These are phyloP conservation scores for Nyctanthes arbortristis DNA, from an alignment of 257 asterid genomes.

Conservation along the genomic window DNA sequence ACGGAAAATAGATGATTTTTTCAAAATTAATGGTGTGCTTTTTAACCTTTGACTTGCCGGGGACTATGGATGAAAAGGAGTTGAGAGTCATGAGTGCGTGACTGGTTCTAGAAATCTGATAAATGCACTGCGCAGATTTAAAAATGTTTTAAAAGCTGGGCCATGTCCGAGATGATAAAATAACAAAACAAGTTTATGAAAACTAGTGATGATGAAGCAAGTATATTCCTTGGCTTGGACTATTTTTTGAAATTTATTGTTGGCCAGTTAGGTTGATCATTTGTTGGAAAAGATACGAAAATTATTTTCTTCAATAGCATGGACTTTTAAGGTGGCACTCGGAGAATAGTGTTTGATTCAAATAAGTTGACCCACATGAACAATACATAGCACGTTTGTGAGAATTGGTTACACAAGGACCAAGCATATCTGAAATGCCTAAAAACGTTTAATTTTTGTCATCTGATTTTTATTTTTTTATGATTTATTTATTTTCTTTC, in stretches of 20 bases:
- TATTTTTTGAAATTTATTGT: neutral
- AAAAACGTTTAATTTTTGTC: neutral
- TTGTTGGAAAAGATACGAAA: neutral
- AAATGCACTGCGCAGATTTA: neutral
- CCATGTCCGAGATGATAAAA: neutral
- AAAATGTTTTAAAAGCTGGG: neutral
- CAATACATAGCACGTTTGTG: neutral
- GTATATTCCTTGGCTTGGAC: neutral
- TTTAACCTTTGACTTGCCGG: neutral
- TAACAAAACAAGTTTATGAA: neutral
- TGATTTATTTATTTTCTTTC: neutral
- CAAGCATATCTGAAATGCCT: neutral
- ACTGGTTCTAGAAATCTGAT: neutral
- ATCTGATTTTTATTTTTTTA: neutral
- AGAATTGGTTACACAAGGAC: neutral
- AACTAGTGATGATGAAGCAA: neutral
- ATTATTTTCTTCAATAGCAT: neutral
- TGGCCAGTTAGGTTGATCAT: neutral
- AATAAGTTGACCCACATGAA: neutral
- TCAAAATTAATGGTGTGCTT: neutral
- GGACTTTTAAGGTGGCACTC: neutral
- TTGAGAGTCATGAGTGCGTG: neutral
- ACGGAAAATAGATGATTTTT: neutral
- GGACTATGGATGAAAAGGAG: neutral
- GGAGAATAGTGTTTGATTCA: neutral